These are phyloP conservation scores for Pseudogymnoascus sp. DNA, from an alignment of 2,329 filamentous ascomycete species.

Conservation along the genomic window DNA sequence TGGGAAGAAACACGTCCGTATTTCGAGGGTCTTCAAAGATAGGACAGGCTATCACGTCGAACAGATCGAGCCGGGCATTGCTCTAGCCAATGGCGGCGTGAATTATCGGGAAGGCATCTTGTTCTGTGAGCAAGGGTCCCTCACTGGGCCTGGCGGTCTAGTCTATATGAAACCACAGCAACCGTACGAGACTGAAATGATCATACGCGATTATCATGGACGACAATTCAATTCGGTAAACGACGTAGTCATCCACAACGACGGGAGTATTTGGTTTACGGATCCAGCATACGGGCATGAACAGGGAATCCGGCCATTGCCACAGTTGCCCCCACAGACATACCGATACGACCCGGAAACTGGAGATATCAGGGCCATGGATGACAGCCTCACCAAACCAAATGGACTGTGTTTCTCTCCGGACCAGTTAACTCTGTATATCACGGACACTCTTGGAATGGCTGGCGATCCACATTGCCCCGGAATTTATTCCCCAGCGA, in stretches of 20 bases:
- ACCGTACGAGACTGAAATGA: conserved; percentile 26
- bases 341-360: conserved; percentile 46
- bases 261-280: conserved; percentile 56
- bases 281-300: conserved; percentile 52
- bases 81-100: conserved; percentile 17
- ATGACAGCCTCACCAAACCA: conserved; percentile 47
- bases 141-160: conserved; percentile 14
- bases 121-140: conserved; percentile 21
- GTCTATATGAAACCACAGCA: conserved; percentile 16
- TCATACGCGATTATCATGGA: conserved; percentile 53
- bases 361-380: conserved; percentile 44
- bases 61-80: conserved; percentile 19
- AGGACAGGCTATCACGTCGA: conserved; percentile 33
- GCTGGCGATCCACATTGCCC: conserved; percentile 12
- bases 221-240: conserved; percentile 52
- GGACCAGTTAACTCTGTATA: conserved; percentile 42
- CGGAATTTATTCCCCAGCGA: conserved; percentile 13
- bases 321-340: conserved; percentile 48
- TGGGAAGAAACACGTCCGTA: conserved; percentile 13
- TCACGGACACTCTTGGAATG: conserved; percentile 47
- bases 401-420: conserved; percentile 53
- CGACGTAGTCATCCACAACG: conserved; percentile 45
- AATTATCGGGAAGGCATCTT: conserved; percentile 20
- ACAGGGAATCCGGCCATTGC: conserved; percentile 47
- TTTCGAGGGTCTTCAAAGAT: conserved; percentile 25